Percentiles rank a stretch among this genome's conserved stretches.
Evolutionary conservation across 345 rosid genomes (phyloP).

Genomic region (Eucalyptus pauciflora): DNA sequence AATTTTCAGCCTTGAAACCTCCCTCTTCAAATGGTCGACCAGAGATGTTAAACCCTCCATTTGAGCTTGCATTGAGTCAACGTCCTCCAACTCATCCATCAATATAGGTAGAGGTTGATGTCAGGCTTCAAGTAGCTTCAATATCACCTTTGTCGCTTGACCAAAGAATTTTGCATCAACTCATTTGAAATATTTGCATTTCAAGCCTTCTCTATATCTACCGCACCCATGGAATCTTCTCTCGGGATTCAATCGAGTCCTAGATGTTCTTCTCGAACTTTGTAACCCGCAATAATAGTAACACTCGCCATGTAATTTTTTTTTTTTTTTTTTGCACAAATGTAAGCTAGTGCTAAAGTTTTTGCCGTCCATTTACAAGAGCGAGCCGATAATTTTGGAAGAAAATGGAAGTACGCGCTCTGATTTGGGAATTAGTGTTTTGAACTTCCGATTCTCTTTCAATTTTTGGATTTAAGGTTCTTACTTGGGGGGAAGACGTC

Average conservation of each 20-base stretch:
- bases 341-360: accelerated
- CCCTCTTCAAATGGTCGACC: accelerated
- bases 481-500: accelerated
- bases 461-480: too few species aligned
- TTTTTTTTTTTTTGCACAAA: accelerated
- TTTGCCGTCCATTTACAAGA: too few species aligned
- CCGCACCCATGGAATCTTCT: too few species aligned
- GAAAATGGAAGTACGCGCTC: accelerated
- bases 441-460: accelerated
- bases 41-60: too few species aligned
- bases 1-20: too few species aligned
- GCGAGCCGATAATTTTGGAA: too few species aligned
- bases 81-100: too few species aligned
- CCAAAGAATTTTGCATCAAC: too few species aligned
- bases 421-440: accelerated
- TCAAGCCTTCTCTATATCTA: too few species aligned
- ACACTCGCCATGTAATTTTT: accelerated
- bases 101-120: too few species aligned
- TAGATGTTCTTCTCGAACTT: accelerated
- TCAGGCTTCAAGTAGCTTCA: too few species aligned
- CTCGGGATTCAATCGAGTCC: accelerated
- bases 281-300: accelerated
- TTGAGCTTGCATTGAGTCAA: accelerated
- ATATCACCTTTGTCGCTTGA: accelerated
- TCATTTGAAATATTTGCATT: too few species aligned